Base-by-base conservation (phyloP, 768 basidiomycete species). In the Mycena capillaripes region DNA sequence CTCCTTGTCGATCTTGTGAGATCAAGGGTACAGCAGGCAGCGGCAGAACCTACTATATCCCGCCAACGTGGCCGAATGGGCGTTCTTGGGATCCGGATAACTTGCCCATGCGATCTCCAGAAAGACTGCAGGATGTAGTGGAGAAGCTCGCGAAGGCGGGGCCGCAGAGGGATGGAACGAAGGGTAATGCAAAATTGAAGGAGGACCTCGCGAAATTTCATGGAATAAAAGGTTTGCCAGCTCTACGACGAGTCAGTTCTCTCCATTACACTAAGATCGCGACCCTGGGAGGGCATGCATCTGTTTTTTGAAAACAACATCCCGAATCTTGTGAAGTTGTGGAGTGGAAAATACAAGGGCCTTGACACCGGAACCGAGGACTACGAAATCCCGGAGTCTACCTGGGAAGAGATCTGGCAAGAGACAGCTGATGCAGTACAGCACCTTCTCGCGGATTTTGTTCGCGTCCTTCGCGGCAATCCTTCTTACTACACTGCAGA, bases 231-330 rank as follows among this genome's bases (percentile, higher is more conserved):
- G 78, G 77, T n/a, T 19, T 75, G 16, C 74, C 84, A 2, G 60
- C 79, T 0, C 75, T 85, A 12, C 27, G 57, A 2, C 23, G 63
- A 1, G 78, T 85, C 1, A 52, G 70, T 2, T 82, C 81, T 0
- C 55, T 83, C n/a, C 60, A 78, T 27, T 79, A 81, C n/a, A 76
- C 84, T 9, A n/a, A 1, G 56, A 38, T 80, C 79, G 0, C 75
- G 81, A 4, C 85, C 86, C 0, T 83, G 80, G 75, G 86, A 88
- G 55, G 84, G 82, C 69, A 86, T 88, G 83, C 87, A 89, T 86
- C 0, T 56, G 11, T 65, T 88, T 30, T 80, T 78, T 32, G 86
- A 87, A 69, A 88, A 88, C 65, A 64, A 84, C 1, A 65, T 84
- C 10, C 74, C 0, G 29, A 62, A 50, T 48, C 46, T 32, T 16